A percentile compares a stretch with the other conserved stretches of the same genome.
Conservation (phyloP, 257 asterid genomes). For the Scutellaria minor region DNA sequence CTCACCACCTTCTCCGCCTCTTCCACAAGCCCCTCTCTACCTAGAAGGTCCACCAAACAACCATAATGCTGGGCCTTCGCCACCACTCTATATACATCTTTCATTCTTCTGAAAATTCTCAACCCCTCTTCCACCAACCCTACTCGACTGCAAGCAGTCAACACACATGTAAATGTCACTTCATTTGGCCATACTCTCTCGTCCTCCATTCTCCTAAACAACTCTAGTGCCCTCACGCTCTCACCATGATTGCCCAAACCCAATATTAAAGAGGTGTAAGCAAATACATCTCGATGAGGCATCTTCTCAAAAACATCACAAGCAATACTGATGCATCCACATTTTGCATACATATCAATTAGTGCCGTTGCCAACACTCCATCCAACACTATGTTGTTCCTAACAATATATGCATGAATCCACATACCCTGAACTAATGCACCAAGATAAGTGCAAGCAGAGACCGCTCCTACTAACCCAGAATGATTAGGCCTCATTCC, state of each 20-base stretch:
- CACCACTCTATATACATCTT: slow-evolving; percentile 41
- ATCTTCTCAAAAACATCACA: slow-evolving; percentile 46
- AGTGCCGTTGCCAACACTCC: slow-evolving; percentile 53
- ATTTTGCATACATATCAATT: slow-evolving; percentile 65
- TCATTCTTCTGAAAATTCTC: slow-evolving; percentile 49
- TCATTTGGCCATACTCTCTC: slow-evolving; percentile 55
- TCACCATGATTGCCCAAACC: slow-evolving; percentile 63
- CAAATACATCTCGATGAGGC: slow-evolving; percentile 43
- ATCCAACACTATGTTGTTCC: slow-evolving; percentile 43
- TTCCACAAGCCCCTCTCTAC: slow-evolving; percentile 51
- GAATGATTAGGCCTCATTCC: slow-evolving; percentile 53
- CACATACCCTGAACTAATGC: slow-evolving; percentile 58
- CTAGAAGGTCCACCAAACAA: slow-evolving; percentile 60
- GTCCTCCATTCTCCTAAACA: slow-evolving; percentile 51
- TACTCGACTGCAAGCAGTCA: slow-evolving; percentile 56
- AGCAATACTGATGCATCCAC: slow-evolving; percentile 54
- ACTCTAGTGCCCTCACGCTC: slow-evolving; percentile 40
- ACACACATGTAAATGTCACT: slow-evolving; percentile 51
- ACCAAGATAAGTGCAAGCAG: slow-evolving; percentile 52
- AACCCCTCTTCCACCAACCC: slow-evolving; percentile 59
- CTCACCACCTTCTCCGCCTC: slow-evolving; percentile 46
- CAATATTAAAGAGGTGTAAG: slow-evolving; percentile 54
- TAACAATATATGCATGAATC: slow-evolving; percentile 49
- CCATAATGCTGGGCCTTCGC: slow-evolving; percentile 54
- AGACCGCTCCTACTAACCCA: slow-evolving; percentile 47